A percentile compares a stretch with the other conserved stretches of the same genome.
Evolutionary conservation across 2,329 filamentous ascomycete genomes (phyloP).

Genomic region (Colletotrichum paranaense): DNA sequence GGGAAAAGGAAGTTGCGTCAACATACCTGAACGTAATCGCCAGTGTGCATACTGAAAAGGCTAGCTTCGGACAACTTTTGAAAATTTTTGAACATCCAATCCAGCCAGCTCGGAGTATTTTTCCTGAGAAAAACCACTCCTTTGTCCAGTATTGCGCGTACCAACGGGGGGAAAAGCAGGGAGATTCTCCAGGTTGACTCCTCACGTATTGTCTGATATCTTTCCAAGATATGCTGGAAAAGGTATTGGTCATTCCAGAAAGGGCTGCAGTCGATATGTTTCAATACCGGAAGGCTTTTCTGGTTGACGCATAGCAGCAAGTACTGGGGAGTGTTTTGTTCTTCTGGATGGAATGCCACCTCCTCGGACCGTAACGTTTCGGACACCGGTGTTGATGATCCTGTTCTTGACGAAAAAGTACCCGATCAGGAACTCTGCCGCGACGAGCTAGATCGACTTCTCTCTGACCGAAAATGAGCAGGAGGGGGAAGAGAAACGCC

Average conservation of each 20-base stretch:
- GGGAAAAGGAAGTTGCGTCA: not conserved
- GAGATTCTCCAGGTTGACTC: not conserved
- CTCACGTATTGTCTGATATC: not conserved
- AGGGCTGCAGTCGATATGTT: not conserved
- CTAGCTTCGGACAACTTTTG: not conserved
- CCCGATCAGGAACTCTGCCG: not conserved
- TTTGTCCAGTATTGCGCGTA: not conserved
- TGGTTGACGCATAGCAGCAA: constrained; percentile 12
- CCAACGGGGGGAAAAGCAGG: not conserved
- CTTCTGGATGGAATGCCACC: not conserved
- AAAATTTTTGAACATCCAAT: not conserved
- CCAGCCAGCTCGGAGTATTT: not conserved
- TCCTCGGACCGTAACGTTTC: not conserved
- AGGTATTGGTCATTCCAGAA: constrained; percentile 18
- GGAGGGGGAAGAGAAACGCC: not conserved
- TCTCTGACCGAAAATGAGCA: not conserved
- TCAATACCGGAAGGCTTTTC: not conserved
- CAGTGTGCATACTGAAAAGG: constrained; percentile 10
- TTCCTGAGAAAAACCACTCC: not conserved
- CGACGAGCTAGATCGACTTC: not conserved
- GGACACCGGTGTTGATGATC: not conserved
- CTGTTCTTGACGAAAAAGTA: not conserved
- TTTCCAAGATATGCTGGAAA: not conserved
- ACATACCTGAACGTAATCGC: constrained; percentile 7
- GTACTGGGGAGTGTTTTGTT: not conserved